Evolutionary conservation across 2,329 filamentous ascomycete species (phyloP), one percentile per base, ranked within the genome.

Genomic region (Huntiella savannae): DNA sequence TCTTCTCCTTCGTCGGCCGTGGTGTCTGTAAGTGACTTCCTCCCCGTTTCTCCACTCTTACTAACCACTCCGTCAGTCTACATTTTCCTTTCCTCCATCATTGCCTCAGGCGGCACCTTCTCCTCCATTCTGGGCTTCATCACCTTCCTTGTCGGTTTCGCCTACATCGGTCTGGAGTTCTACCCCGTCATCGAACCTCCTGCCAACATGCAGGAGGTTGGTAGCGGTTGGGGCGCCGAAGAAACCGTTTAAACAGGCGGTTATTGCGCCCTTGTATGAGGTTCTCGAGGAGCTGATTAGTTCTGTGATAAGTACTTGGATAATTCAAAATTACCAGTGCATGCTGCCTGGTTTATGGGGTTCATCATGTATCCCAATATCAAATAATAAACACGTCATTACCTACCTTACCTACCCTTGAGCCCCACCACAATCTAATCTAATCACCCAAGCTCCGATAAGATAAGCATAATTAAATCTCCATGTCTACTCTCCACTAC

Each of bases 1-100:
- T 96, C 64, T 96, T 96, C 70, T 93, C 84, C 49, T 96, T 98
- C 71, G 67, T 96, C 55, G 91, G 91, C 51, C 86, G 91, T 59
- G 91, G 91, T 64, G 71, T 85, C 61, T 96, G 87, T 94, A 76
- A 66, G 85, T 77, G 12, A 34, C 5, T 40, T 41, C 15, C 12
- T 13, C 28, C 43, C 45, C 35, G 8, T 12, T 11, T 40, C 2
- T 2, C 0, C 22, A 28, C 44, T 45, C 33, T 33, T 34, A 16
- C 34, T 13, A 12, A 7, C n/a, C 10, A 16, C 32, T 16, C 19
- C 16, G 1, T 6, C 50, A 94, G 87, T 98, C 70, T 98, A 98
- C 73, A 74, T 96, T 64, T 96, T 98, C 64, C 70, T 94, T 57
- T 91, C 88, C 54, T 82, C 76, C 54, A 80, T 96, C 55, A 73